Conservation (phyloP, 192 early-diverging fungal species). For the Helicostylum pulchrum region DNA sequence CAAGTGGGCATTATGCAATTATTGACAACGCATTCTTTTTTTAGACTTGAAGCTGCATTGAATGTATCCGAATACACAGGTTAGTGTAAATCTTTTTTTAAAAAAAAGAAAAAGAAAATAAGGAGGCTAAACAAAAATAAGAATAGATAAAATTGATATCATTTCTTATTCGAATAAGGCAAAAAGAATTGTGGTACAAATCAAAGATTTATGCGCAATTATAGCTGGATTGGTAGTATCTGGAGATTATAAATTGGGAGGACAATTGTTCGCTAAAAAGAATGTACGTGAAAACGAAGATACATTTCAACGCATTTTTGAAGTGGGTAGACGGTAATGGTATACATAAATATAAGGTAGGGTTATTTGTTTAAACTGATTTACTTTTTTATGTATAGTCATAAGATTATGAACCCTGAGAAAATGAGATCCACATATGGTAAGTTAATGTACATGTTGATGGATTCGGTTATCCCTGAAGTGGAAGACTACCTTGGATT, state of each 20-base stretch:
- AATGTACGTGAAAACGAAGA: slow-evolving; percentile 64
- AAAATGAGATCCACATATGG: slow-evolving; percentile 96
- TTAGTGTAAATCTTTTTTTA: neutral
- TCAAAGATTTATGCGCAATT: slow-evolving; percentile 93
- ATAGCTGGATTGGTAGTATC: slow-evolving; percentile 87
- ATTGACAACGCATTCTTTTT: neutral
- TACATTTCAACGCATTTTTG: slow-evolving; percentile 71
- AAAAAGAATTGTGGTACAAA: slow-evolving; percentile 90
- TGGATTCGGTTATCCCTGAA: slow-evolving; percentile 69
- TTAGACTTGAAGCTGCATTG: slow-evolving; percentile 85
- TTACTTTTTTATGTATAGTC: slow-evolving; percentile 22
- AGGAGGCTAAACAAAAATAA: neutral
- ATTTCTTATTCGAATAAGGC: slow-evolving; percentile 83
- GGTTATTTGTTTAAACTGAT: neutral
- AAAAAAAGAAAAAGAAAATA: neutral
- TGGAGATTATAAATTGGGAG: slow-evolving; percentile 75
- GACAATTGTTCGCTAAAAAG: slow-evolving; percentile 66
- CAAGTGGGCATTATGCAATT: neutral
- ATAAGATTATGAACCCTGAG: slow-evolving; percentile 94
- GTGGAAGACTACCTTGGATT: slow-evolving; percentile 77
- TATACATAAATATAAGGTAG: neutral
- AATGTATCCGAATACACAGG: slow-evolving; percentile 75
- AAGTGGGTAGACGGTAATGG: slow-evolving; percentile 59
- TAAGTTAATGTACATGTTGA: slow-evolving; percentile 91
- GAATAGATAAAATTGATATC: slow-evolving; percentile 54